Conservation (phyloP, 352 stramenopile genomes). For the Pythium brassicae region DNA sequence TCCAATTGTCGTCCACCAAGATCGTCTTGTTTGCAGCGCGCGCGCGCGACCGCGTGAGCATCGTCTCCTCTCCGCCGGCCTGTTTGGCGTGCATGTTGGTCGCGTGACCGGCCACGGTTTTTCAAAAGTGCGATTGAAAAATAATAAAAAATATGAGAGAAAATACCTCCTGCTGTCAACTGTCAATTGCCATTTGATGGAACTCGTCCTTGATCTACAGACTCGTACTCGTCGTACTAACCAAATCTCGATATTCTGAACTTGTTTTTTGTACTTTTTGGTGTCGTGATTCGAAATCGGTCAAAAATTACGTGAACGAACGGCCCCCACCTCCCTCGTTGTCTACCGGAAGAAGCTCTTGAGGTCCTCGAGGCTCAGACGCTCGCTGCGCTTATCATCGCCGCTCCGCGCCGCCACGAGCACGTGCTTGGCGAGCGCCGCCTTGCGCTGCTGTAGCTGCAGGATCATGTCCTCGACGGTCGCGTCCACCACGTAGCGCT, state of each 20-base stretch:
- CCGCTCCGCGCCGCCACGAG: conserved; percentile 49
- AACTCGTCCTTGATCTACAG: neutral
- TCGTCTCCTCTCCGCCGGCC: too few species aligned
- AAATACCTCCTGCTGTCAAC: too few species aligned
- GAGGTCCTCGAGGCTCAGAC: conserved; percentile 65
- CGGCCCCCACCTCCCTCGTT: too few species aligned
- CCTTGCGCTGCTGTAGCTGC: conserved; percentile 87
- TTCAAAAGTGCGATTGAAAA: neutral
- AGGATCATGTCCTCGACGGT: conserved; percentile 92
- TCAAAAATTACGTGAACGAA: too few species aligned
- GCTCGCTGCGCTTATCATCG: conserved; percentile 36
- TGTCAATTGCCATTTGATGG: neutral
- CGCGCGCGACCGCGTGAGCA: conserved; percentile 73
- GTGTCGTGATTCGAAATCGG: too few species aligned
- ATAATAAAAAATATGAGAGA: too few species aligned
- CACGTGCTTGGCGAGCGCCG: conserved; percentile 79
- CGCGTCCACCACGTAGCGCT: conserved; percentile 85
- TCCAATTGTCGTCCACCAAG: conserved; percentile 83
- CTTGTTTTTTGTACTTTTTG: too few species aligned
- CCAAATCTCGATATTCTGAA: too few species aligned
- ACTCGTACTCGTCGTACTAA: too few species aligned
- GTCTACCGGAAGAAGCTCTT: conserved; percentile 62
- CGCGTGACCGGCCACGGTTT: too few species aligned
- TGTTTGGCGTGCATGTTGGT: too few species aligned
- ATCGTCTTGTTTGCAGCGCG: conserved; percentile 58